These are phyloP conservation scores for Parasarocladium wereldwijsianum DNA, from an alignment of 2,329 filamentous ascomycete species.

Conservation along the genomic window DNA sequence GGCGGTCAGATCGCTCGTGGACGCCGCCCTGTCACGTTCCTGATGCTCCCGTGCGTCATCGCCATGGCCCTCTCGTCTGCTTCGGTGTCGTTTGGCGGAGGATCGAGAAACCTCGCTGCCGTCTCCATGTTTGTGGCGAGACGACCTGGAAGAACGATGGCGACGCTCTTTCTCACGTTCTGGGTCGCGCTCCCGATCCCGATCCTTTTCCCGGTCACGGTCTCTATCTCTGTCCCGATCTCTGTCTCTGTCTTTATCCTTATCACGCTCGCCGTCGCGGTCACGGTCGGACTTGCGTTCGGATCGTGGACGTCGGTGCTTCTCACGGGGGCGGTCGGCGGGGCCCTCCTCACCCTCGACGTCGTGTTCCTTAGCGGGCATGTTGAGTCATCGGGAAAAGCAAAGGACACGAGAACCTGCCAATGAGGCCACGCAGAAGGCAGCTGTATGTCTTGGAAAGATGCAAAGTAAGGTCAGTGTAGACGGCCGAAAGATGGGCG, in stretches of 20 bases:
- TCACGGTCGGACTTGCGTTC: constrained; percentile 20
- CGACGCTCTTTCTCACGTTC: constrained; percentile 10
- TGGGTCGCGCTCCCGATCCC: too few species aligned
- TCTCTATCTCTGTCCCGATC: constrained; percentile 20
- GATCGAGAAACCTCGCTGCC: constrained; percentile 26
- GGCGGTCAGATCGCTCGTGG: constrained; percentile 34
- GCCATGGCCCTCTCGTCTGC: constrained; percentile 15
- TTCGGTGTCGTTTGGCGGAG: constrained; percentile 18
- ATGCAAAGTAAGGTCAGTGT: background rate
- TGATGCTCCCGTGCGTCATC: constrained; percentile 15
- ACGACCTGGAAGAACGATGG: constrained; percentile 25
- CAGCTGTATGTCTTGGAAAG: background rate
- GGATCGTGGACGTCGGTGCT: constrained; percentile 22
- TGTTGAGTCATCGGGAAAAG: constrained; percentile 8
- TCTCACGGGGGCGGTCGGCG: constrained; percentile 24
- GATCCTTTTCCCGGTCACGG: too few species aligned
- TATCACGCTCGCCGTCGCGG: constrained; percentile 16
- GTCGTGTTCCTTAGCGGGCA: constrained; percentile 28
- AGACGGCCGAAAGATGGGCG: background rate
- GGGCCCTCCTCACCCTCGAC: constrained; percentile 16
- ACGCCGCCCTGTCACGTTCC: constrained; percentile 12
- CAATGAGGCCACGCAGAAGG: background rate
- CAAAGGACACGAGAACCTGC: constrained; percentile 1
- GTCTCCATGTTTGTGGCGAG: constrained; percentile 24
- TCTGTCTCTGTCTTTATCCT: constrained; percentile 16